phyloP scores from a whole-genome alignment of 2,329 filamentous ascomycete species.

The Blastomyces silverae region DNA sequence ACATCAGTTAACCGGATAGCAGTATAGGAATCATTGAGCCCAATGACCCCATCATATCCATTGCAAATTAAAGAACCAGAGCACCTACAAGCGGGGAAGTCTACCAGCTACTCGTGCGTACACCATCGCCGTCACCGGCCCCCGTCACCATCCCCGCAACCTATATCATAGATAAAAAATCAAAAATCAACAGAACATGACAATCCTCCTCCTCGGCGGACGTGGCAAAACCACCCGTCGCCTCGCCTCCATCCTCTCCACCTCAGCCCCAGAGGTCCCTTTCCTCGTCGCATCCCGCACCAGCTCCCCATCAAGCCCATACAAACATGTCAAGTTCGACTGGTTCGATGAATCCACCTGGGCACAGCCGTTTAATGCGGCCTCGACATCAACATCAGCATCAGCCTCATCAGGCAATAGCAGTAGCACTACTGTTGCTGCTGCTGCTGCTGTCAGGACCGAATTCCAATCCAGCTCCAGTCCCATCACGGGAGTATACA shows the following conservation, averaged over 20 bases:
- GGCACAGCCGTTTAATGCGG: slow-evolving; percentile 10
- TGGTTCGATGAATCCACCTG: slow-evolving; percentile 17
- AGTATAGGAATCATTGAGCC: no score
- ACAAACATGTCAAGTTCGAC: slow-evolving; percentile 14
- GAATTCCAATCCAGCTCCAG: no score
- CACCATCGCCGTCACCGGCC: no score
- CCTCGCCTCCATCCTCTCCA: slow-evolving; percentile 12
- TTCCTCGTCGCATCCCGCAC: slow-evolving; percentile 16
- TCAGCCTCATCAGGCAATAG: background rate
- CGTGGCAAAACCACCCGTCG: slow-evolving; percentile 16
- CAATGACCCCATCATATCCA: no score
- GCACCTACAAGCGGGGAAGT: no score
- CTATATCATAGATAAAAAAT: no score
- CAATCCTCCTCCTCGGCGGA: slow-evolving; percentile 16
- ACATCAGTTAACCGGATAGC: no score
- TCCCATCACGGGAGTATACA: slow-evolving; percentile 36
- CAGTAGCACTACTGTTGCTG: background rate
- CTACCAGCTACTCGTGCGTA: no score
- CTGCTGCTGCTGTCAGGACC: no score
- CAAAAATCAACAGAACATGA: slow-evolving; percentile 8
- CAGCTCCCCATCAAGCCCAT: slow-evolving; percentile 1
- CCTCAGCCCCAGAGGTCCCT: slow-evolving; percentile 7
- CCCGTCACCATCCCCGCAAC: no score
- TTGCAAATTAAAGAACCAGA: no score
- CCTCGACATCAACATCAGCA: background rate